Evolutionary conservation across 176 grass and related monocot species (phyloP).

Genomic region (Canna indica): DNA sequence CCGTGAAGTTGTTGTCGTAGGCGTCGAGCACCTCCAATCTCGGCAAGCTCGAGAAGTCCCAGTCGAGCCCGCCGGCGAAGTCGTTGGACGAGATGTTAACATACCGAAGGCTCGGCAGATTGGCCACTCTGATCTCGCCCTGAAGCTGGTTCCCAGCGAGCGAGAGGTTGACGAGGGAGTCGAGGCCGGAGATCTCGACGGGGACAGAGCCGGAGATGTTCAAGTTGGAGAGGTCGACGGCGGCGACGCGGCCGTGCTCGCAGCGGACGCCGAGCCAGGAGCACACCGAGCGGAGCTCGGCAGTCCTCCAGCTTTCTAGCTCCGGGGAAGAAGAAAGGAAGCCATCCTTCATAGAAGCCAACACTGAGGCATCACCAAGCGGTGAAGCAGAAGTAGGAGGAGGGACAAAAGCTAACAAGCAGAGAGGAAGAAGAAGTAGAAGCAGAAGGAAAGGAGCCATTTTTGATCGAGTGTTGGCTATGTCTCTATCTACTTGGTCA

Average conservation of each 20-base stretch:
- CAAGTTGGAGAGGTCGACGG: constrained; percentile 56
- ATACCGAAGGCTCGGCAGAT: constrained; percentile 36
- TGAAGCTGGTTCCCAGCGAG: constrained; percentile 63
- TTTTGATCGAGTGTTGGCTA: neutral
- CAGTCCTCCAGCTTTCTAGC: constrained; percentile 42
- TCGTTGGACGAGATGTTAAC: constrained; percentile 70
- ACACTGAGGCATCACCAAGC: constrained; percentile 40
- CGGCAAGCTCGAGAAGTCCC: constrained; percentile 46
- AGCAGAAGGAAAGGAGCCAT: constrained; percentile 1
- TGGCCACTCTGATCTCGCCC: constrained; percentile 25
- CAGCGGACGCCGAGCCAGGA: constrained; percentile 66
- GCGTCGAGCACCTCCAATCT: constrained; percentile 74
- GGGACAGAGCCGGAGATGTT: constrained; percentile 53
- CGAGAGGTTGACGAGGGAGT: constrained; percentile 47
- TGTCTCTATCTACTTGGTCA: neutral
- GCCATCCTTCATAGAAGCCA: constrained; percentile 41
- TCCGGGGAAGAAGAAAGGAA: constrained; percentile 27
- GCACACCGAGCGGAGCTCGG: constrained; percentile 51
- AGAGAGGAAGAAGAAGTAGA: constrained; percentile 10
- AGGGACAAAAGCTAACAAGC: constrained; percentile 5
- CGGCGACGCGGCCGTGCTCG: constrained; percentile 40
- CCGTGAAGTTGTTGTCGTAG: constrained; percentile 95
- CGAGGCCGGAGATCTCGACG: constrained; percentile 27
- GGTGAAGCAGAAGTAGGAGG: constrained; percentile 15
- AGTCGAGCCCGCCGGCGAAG: constrained; percentile 53